Evolutionary conservation across 2,329 filamentous ascomycete genomes (phyloP).

Genomic region (Fusarium multiceps): DNA sequence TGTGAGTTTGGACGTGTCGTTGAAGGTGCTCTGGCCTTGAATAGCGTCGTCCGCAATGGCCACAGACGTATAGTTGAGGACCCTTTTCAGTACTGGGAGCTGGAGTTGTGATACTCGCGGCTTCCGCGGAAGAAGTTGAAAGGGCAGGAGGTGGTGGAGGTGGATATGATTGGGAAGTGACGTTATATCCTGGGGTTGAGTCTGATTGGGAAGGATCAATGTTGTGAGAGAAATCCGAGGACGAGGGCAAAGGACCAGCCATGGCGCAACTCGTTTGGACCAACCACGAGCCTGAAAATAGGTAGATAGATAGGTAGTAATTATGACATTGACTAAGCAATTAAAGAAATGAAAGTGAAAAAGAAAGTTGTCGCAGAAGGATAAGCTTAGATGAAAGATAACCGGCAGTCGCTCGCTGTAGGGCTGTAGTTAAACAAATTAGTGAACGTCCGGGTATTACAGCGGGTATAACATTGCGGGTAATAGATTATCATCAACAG

Average conservation of each 20-base stretch:
- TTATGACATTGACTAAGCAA: constrained; percentile 3
- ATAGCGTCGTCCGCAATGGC: constrained; percentile 63
- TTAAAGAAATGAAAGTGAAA: neutral
- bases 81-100: constrained; percentile 41
- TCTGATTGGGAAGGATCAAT: constrained; percentile 47
- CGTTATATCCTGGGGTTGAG: constrained; percentile 20
- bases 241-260: constrained; percentile 48
- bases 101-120: neutral
- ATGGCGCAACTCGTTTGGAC: constrained; percentile 40
- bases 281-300: constrained; percentile 3
- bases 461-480: neutral
- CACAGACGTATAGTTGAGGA: constrained; percentile 60
- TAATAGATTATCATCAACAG: constrained; percentile 17
- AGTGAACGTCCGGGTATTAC: constrained; percentile 4
- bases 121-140: constrained; percentile 15
- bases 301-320: constrained; percentile 29
- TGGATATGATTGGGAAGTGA: constrained; percentile 33
- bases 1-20: constrained; percentile 63
- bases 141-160: constrained; percentile 12
- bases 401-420: neutral
- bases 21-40: constrained; percentile 66
- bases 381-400: neutral
- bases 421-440: constrained; percentile 22
- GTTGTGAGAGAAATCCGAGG: constrained; percentile 46
- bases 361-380: neutral